A percentile compares a stretch with the other conserved stretches of the same genome.
Conservation (phyloP, 805 yeast genomes). For the Danielia reshetovae region DNA sequence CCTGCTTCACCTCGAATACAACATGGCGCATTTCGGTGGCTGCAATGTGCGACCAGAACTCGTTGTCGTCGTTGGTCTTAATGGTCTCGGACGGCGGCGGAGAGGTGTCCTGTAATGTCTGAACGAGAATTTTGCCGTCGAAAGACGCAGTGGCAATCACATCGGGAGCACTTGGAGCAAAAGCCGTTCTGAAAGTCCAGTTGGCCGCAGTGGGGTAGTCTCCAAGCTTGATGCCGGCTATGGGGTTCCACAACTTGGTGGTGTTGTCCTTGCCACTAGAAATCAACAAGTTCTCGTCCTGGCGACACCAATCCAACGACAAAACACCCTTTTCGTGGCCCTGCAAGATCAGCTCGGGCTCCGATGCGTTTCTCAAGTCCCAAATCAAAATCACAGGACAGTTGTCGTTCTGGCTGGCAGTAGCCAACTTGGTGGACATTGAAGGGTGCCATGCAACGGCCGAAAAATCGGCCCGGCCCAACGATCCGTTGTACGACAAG, state of each 20-base stretch:
- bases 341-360: conserved; percentile 70
- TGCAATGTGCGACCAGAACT: conserved; percentile 81
- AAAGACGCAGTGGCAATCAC: conserved; percentile 84
- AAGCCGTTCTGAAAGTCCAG: conserved; percentile 88
- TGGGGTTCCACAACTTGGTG: conserved; percentile 88
- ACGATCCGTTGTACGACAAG: conserved; percentile 61
- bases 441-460: conserved; percentile 94
- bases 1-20: conserved; percentile 64
- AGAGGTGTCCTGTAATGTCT: conserved; percentile 83
- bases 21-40: conserved; percentile 71
- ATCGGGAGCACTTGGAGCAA: conserved; percentile 88
- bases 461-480: conserved; percentile 64
- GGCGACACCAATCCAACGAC: conserved; percentile 89
- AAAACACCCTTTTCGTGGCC: conserved; percentile 89
- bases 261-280: conserved; percentile 93
- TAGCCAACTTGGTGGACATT: conserved; percentile 78
- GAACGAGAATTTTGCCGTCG: conserved; percentile 77
- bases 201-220: conserved; percentile 89
- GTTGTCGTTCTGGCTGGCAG: conserved; percentile 80
- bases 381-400: conserved; percentile 81
- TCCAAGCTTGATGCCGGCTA: conserved; percentile 65
- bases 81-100: conserved; percentile 48
- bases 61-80: conserved; percentile 54
- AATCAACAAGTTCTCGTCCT: conserved; percentile 71
- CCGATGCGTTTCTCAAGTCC: conserved; percentile 91